Evolutionary conservation across 768 basidiomycete genomes (phyloP).

Genomic region (Termitomyces sp.): DNA sequence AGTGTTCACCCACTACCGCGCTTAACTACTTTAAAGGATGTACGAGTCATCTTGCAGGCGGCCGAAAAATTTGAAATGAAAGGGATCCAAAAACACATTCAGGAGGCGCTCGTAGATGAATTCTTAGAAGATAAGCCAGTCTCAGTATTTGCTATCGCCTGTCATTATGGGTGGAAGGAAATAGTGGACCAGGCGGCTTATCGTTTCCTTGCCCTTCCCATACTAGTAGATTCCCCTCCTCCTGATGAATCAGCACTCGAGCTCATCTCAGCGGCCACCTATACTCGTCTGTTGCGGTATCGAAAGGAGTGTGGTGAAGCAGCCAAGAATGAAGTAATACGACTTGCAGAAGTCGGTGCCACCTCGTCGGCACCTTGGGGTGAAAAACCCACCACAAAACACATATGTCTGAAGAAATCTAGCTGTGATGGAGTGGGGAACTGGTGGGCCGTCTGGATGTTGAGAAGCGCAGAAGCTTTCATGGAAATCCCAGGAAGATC

Average conservation of each 20-base stretch:
- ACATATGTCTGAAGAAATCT: constrained; percentile 1
- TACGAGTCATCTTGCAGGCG: constrained; percentile 36
- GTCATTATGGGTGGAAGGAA: constrained; percentile 28
- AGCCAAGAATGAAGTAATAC: constrained; percentile 11
- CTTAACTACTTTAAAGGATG: constrained; percentile 31
- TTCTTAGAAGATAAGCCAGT: constrained; percentile 32
- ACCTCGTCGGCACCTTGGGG: constrained; percentile 7
- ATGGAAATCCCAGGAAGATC: constrained; percentile 11
- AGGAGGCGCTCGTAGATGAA: constrained; percentile 22
- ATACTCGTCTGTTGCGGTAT: constrained; percentile 36
- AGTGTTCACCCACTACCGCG: constrained; percentile 25
- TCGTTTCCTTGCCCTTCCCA: constrained; percentile 26
- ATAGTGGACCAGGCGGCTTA: constrained; percentile 28
- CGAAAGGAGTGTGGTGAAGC: constrained; percentile 31
- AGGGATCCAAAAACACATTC: constrained; percentile 28
- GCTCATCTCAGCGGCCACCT: constrained; percentile 32
- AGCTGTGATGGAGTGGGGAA: constrained; percentile 13
- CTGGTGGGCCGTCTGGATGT: constrained; percentile 29
- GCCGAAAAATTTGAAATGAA: constrained; percentile 49
- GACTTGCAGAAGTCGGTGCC: constrained; percentile 4
- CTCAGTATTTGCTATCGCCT: constrained; percentile 39
- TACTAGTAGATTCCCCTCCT: constrained; percentile 14
- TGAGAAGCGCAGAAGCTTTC: constrained; percentile 25
- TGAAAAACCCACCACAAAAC: background rate
- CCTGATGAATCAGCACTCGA: constrained; percentile 37